These are phyloP conservation scores for Tuber microsphaerosporum DNA, from an alignment of 495 filamentous ascomycete species.

Conservation along the genomic window DNA sequence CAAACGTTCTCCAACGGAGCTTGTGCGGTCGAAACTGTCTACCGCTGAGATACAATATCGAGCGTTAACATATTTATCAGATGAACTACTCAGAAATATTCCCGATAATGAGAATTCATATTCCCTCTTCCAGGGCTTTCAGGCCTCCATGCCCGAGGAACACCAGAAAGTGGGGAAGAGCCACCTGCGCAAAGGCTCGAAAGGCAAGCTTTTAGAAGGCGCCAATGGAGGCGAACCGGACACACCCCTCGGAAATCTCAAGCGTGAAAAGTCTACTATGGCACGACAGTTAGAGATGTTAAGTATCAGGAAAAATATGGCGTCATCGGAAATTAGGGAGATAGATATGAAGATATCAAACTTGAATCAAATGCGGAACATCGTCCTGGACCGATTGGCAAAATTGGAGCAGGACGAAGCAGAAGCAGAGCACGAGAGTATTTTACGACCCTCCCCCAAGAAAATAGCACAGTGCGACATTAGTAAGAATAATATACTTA, in stretches of 20 bases:
- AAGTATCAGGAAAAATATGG: slow-evolving; percentile 92
- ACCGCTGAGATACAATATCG: slow-evolving; percentile 90
- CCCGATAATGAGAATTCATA: slow-evolving; percentile 78
- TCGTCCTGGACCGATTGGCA: slow-evolving; percentile 82
- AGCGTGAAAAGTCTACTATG: slow-evolving; percentile 67
- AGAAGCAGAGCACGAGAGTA: slow-evolving; percentile 79
- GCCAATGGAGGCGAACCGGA: slow-evolving; percentile 48
- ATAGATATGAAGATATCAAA: slow-evolving; percentile 97
- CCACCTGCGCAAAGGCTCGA: slow-evolving; percentile 58
- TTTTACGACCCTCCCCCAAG: slow-evolving; percentile 12
- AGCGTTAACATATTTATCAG: slow-evolving; percentile 78
- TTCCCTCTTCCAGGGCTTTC: slow-evolving; percentile 93
- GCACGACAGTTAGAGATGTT: slow-evolving; percentile 85
- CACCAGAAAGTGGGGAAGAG: slow-evolving; percentile 54
- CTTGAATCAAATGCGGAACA: slow-evolving; percentile 84
- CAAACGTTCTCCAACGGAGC: slow-evolving; percentile 78
- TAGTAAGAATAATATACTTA: slow-evolving; percentile 8
- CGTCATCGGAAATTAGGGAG: slow-evolving; percentile 87
- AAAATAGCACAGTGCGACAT: slow-evolving; percentile 5
- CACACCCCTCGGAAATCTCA: slow-evolving; percentile 60
- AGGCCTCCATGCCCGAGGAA: slow-evolving; percentile 77
- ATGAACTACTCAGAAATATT: slow-evolving; percentile 80
- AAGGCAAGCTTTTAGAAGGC: slow-evolving; percentile 42
- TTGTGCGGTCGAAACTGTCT: slow-evolving; percentile 86
- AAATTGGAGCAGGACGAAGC: slow-evolving; percentile 87